Conservation (phyloP, 768 basidiomycete species). For the Russula earlei region DNA sequence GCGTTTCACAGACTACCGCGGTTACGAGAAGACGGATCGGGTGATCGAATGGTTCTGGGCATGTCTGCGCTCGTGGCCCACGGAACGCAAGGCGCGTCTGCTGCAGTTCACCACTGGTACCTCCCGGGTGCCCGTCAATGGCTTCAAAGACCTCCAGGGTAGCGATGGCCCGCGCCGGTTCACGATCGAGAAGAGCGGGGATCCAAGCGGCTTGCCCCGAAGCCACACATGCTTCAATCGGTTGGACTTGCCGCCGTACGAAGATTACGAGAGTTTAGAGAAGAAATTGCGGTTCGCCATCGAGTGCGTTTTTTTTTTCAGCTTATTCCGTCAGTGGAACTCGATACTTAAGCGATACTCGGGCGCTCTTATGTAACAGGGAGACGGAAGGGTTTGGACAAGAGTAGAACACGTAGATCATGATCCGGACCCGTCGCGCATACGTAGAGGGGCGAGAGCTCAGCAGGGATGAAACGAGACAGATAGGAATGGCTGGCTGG, state of each 20-base stretch:
- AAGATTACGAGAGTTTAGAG: constrained; percentile 80
- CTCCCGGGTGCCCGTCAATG: constrained; percentile 81
- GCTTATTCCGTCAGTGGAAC: too few species aligned
- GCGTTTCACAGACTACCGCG: constrained; percentile 88
- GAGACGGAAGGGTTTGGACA: constrained; percentile 69
- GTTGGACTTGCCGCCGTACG: constrained; percentile 81
- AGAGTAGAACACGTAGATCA: constrained; percentile 15
- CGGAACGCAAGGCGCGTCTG: constrained; percentile 78
- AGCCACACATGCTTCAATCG: constrained; percentile 94
- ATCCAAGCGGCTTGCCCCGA: constrained; percentile 78
- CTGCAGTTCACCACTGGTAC: constrained; percentile 86
- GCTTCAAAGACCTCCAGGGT: constrained; percentile 91
- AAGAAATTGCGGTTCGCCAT: constrained; percentile 78
- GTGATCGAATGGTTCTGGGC: constrained; percentile 97
- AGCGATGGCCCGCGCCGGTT: constrained; percentile 88
- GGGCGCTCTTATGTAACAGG: constrained; percentile 28
- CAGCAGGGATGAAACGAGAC: too few species aligned
- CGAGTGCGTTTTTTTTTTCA: constrained; percentile 42
- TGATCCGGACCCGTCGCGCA: neutral
- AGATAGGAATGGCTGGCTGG: neutral
- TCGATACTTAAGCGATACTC: neutral
- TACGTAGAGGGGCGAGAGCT: neutral
- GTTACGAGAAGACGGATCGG: constrained; percentile 77
- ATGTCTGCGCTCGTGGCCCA: constrained; percentile 81
- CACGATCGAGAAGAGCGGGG: constrained; percentile 92